A percentile compares a stretch with the other conserved stretches of the same genome.
Evolutionary conservation across 1,284 basidiomycete species (phyloP).

Genomic region (Cryptococcus sp.): DNA sequence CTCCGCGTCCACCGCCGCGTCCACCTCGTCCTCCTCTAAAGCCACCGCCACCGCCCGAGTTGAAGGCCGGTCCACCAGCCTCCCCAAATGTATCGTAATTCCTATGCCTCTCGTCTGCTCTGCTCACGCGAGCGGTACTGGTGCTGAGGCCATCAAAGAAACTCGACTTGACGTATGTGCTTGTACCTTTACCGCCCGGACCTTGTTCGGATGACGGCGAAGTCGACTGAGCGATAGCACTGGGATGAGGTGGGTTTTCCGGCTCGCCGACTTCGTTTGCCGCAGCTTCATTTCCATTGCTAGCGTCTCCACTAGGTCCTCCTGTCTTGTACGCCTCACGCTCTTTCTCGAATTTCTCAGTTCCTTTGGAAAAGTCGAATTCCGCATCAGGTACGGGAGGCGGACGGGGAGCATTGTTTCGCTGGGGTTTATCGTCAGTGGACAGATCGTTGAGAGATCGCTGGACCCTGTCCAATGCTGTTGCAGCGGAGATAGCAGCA

Average conservation of each 20-base stretch:
- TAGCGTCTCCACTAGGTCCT: constrained; percentile 5
- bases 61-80: constrained; percentile 32
- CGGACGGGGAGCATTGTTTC: constrained; percentile 20
- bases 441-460: constrained; percentile 40
- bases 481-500: constrained; percentile 34
- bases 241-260: constrained; percentile 36
- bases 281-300: constrained; percentile 7
- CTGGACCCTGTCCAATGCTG: constrained; percentile 44
- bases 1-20: constrained; percentile 19
- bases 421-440: constrained; percentile 20
- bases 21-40: constrained; percentile 18
- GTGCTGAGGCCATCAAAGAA: constrained; percentile 47
- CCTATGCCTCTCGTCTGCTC: constrained; percentile 45
- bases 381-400: constrained; percentile 46
- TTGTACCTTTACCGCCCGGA: constrained; percentile 7
- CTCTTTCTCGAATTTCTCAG: constrained; percentile 41
- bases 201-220: background rate
- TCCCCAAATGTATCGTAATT: constrained; percentile 51
- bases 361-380: constrained; percentile 47
- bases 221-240: constrained; percentile 18
- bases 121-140: constrained; percentile 34
- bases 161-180: constrained; percentile 41
- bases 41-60: constrained; percentile 4
- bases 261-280: constrained; percentile 25
- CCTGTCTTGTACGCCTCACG: constrained; percentile 26